A percentile compares a stretch with the other conserved stretches of the same genome.
Evolutionary conservation across 2,329 filamentous ascomycete species (phyloP).

Genomic region (Colletotrichum trifolii): DNA sequence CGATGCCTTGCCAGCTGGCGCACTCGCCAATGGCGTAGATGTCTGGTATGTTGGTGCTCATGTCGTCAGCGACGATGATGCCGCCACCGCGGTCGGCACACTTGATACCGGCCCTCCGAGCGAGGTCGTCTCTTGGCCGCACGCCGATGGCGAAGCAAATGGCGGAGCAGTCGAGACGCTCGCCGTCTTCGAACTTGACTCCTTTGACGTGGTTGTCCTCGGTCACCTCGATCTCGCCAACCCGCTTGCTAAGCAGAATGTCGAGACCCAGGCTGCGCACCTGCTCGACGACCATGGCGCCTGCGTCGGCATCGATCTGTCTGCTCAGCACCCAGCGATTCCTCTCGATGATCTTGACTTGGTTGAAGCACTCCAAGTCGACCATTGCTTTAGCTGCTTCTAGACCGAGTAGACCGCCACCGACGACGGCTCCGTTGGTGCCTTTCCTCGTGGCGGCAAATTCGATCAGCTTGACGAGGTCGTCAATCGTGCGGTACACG

Average conservation of each 20-base stretch:
- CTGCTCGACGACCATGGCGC: slow-evolving; percentile 83
- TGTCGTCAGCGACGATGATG: slow-evolving; percentile 74
- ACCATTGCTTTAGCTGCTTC: slow-evolving; percentile 95
- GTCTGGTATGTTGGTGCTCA: slow-evolving; percentile 76
- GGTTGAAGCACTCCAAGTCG: slow-evolving; percentile 79
- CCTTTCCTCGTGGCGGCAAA: slow-evolving; percentile 76
- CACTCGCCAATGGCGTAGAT: slow-evolving; percentile 93
- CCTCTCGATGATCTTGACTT: slow-evolving; percentile 83
- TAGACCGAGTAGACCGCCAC: slow-evolving; percentile 85
- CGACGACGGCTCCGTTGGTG: slow-evolving; percentile 79
- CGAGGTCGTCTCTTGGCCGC: slow-evolving; percentile 82
- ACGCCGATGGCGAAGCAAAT: slow-evolving; percentile 94
- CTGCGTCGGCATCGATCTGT: slow-evolving; percentile 85
- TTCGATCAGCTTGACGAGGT: slow-evolving; percentile 80
- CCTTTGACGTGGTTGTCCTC: slow-evolving; percentile 76
- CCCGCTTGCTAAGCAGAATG: slow-evolving; percentile 80
- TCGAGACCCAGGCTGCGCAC: slow-evolving; percentile 83
- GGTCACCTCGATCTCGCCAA: slow-evolving; percentile 77
- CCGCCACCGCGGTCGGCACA: slow-evolving; percentile 80
- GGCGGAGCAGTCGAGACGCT: slow-evolving; percentile 79
- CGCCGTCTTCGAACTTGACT: slow-evolving; percentile 83
- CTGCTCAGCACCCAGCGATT: slow-evolving; percentile 85
- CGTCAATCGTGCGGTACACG: slow-evolving; percentile 87
- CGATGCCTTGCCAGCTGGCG: slow-evolving; percentile 88
- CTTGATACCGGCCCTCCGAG: slow-evolving; percentile 74